Base-by-base conservation (phyloP, 2,329 filamentous ascomycete species). In the Diplodia sapinea region DNA sequence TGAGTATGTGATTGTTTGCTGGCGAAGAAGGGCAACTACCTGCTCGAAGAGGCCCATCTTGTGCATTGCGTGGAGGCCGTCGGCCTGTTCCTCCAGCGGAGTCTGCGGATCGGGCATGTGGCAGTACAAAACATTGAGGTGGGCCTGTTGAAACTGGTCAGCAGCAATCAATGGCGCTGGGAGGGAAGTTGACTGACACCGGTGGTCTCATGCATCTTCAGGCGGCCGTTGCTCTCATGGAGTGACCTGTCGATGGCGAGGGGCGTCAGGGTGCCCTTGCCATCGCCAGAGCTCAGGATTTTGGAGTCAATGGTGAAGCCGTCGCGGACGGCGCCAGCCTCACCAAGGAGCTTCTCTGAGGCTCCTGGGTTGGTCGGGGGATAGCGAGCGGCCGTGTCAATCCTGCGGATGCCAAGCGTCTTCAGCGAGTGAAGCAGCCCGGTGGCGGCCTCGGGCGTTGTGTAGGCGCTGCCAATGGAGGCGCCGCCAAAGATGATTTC, bases 321-420 rank as follows among this genome's bases (percentile, higher is more conserved):
- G 2, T 47, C 17, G 17, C 17, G 43, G 3, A n/a, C 43, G 7
- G 43, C 43, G 8, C 17, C 43, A 47, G 43, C 43, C 29, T 57
- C 54, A 13, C 54, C 54, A 8, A 57, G 54, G 12, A 57, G 54
- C 15, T 5, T 11, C 15, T 57, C 54, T n/a, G 54, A 31, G 1
- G 31, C 20, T 57, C 54, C 54, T 5, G 54, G 54, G 17, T 13
- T 20, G 2, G 26, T 20, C 11, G 31, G n/a, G 7, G 54, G 54
- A 38, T 57, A 57, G 17, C 26, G 17, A 17, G 26, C 26, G 29
- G 54, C 54, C 5, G 54, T 57, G 20, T 57, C 54, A 13, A 57
- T 57, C n/a, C 8, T 23, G n/a, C 11, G 26, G 54, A 57, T 57
- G 31, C 17, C 17, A 17, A 36, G 26, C 15, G 54, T 12, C 17